Evolutionary conservation across 306 rosid species (phyloP), one percentile per base, ranked within the genome.

Genomic region (Lablab purpureus): DNA sequence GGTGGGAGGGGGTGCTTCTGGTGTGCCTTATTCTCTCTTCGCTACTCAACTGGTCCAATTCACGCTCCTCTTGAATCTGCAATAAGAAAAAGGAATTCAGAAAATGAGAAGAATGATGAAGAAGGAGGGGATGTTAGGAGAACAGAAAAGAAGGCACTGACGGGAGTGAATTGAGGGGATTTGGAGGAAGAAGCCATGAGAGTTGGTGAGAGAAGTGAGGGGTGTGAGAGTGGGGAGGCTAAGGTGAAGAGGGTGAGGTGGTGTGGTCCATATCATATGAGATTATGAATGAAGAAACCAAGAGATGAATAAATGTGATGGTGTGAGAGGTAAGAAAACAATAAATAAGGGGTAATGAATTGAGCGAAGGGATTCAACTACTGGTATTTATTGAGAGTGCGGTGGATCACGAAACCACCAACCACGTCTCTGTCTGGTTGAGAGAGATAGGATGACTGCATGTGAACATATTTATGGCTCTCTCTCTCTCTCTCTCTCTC

Each of bases 1-100:
- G 84, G 75, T 79, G 58, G 4, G 21, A 21, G 4, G 93, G 87
- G 1, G 91, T 84, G 21, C 75, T 71, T 58, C 78, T 84, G 66
- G 50, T 77, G 46, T 41, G 14, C 11, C 46, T 43, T 25, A 13
- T 58, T 75, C 67, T 67, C 8, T 69, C 84, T 36, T 84, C 76
- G 2, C 14, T 10, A 1, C 88, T 66, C 18, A 56, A 77, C 8
- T 71, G 86, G 60, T 84, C 93, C 8, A 73, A 56, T 76, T 90
- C 91, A n/a, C 41, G 83, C 47, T 87, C 94, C 75, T 91, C 96
- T 41, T 85, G 94, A 90, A 96, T 93, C 99, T 94, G 90, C 89
- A 74, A 51, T 36, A 14, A 62, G 0, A 40, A 2, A 40, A 3
- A 30, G 0, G 0, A n/a, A 64, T 0, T 22, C 0, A 22, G 17